Percentiles rank a stretch among this genome's conserved stretches.
These are phyloP conservation scores for Monosporascus sp. DNA, from an alignment of 2,329 filamentous ascomycete species.

Conservation along the genomic window DNA sequence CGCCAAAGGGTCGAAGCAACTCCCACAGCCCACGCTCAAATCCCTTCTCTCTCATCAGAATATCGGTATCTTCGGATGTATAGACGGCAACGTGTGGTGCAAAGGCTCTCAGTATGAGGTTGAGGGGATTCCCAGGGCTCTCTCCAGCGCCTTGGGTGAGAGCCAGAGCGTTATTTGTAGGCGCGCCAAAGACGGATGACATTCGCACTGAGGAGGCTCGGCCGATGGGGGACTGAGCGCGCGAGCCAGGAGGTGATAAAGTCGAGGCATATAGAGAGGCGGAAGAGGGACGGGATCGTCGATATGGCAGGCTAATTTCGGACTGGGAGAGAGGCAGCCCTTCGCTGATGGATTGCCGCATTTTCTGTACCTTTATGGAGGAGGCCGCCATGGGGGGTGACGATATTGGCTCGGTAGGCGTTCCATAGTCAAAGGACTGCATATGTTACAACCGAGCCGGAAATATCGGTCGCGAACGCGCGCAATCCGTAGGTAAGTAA, in stretches of 20 bases:
- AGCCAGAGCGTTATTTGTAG: conserved; percentile 36
- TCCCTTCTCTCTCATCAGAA: conserved; percentile 75
- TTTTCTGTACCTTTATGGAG: conserved; percentile 53
- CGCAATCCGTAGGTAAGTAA: too few species aligned
- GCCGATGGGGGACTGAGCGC: conserved; percentile 62
- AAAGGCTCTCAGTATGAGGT: conserved; percentile 75
- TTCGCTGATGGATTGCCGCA: conserved; percentile 49
- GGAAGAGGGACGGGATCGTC: conserved; percentile 50
- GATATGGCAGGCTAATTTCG: conserved; percentile 48
- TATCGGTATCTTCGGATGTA: conserved; percentile 80
- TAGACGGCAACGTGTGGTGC: conserved; percentile 85
- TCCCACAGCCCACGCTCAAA: conserved; percentile 78
- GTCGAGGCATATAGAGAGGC: conserved; percentile 61
- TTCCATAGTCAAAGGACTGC: conserved; percentile 25
- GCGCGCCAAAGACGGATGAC: conserved; percentile 51
- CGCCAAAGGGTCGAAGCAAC: conserved; percentile 84
- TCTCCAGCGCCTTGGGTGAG: conserved; percentile 37
- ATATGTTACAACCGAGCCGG: conserved; percentile 13
- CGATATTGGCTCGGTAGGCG: conserved; percentile 62
- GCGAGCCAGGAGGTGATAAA: conserved; percentile 61
- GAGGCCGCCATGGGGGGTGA: conserved; percentile 63
- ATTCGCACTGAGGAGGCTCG: conserved; percentile 52
- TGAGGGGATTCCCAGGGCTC: conserved; percentile 49
- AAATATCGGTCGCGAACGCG: not conserved
- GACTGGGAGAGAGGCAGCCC: conserved; percentile 42